phyloP scores from a whole-genome alignment of 768 basidiomycete genomes.

The Obba rivulosa region DNA sequence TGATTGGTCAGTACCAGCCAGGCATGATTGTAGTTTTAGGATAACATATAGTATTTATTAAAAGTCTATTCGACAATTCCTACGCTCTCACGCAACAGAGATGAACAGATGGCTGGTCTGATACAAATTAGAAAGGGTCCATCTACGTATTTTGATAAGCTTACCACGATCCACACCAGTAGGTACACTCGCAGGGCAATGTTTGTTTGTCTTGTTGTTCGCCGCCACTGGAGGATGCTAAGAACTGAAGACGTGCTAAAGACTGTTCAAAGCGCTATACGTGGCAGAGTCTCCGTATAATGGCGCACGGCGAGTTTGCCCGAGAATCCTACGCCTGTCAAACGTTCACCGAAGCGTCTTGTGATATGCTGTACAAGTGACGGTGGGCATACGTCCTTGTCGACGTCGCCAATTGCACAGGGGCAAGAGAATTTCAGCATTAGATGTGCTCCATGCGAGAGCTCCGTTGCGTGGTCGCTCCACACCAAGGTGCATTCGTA shows the following conservation, averaged over 20 bases:
- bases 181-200: too few relatives aligned
- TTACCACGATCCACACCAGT: too few relatives aligned
- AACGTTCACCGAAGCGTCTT: constrained; percentile 29
- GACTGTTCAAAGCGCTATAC: constrained; percentile 38
- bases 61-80: too few relatives aligned
- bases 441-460: constrained; percentile 22
- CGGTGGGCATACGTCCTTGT: constrained; percentile 14
- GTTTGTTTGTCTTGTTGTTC: too few relatives aligned
- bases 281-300: constrained; percentile 33
- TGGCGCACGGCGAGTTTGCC: constrained; percentile 26
- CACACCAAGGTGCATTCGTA: constrained; percentile 36
- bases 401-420: constrained; percentile 13
- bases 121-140: too few relatives aligned
- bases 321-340: constrained; percentile 20
- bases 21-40: too few relatives aligned
- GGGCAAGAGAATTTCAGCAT: constrained; percentile 60
- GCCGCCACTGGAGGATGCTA: too few relatives aligned
- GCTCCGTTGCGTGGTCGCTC: neutral
- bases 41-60: too few relatives aligned
- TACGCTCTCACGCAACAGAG: too few relatives aligned
- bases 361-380: constrained; percentile 26
- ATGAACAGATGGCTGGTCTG: too few relatives aligned
- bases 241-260: neutral
- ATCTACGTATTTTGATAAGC: too few relatives aligned
- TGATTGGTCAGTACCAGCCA: too few relatives aligned